A percentile compares a stretch with the other conserved stretches of the same genome.
These are phyloP conservation scores for Neurospora cerealis DNA, from an alignment of 495 filamentous ascomycete genomes.

Conservation along the genomic window DNA sequence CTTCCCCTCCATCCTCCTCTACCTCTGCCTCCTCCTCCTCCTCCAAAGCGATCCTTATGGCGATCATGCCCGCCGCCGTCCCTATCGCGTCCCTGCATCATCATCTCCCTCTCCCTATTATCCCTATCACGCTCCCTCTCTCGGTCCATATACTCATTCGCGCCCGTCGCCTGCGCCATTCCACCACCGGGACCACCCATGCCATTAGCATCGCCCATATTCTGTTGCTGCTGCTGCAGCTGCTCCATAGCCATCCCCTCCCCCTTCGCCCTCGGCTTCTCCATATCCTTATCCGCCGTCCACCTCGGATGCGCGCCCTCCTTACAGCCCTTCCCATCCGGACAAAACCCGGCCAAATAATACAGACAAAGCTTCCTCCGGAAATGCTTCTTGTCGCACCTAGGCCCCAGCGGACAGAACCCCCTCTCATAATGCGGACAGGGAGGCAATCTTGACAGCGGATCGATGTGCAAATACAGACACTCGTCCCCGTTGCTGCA, in stretches of 20 bases:
- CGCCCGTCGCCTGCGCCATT: background rate
- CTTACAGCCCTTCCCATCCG: conserved; percentile 67
- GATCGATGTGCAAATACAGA: conserved; percentile 88
- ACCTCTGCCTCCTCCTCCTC: conserved; percentile 19
- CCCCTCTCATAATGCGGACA: conserved; percentile 95
- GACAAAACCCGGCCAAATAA: conserved; percentile 92
- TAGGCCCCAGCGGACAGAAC: conserved; percentile 82
- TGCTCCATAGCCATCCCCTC: conserved; percentile 36
- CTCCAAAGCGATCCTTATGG: conserved; percentile 28
- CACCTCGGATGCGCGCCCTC: conserved; percentile 75
- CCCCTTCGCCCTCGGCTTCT: conserved; percentile 57
- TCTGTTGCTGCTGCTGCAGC: conserved; percentile 24
- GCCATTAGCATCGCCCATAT: conserved; percentile 1
- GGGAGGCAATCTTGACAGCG: conserved; percentile 64
- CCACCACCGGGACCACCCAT: background rate
- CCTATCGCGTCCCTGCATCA: conserved; percentile 18
- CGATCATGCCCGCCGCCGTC: conserved; percentile 21
- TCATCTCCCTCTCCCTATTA: conserved; percentile 12
- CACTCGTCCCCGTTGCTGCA: conserved; percentile 96
- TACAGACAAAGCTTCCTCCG: conserved; percentile 66
- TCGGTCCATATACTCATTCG: conserved; percentile 4
- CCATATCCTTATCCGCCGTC: conserved; percentile 50
- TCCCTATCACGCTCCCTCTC: conserved; percentile 9
- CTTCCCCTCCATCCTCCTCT: conserved; percentile 23
- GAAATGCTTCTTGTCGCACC: conserved; percentile 80